Conservation (phyloP, 2,329 filamentous ascomycete genomes). For the Ceratocystis harringtonii region DNA sequence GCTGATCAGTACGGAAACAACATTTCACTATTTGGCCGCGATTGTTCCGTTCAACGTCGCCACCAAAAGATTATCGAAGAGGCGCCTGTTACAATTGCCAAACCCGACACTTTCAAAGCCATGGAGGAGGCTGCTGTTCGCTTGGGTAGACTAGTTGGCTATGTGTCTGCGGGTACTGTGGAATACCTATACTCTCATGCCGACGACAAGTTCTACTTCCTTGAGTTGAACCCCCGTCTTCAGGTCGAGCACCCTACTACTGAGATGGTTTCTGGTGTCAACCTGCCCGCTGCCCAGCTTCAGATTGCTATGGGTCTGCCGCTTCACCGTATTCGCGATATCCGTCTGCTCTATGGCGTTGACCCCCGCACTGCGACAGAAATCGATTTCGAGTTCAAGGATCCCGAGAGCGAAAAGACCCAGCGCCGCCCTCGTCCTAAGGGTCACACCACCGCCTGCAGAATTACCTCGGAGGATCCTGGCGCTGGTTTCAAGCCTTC, state of each 20-base stretch:
- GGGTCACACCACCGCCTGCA: constrained; percentile 93
- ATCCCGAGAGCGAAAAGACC: constrained; percentile 62
- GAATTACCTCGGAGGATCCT: constrained; percentile 97
- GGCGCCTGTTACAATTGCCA: constrained; percentile 92
- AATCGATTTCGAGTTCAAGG: constrained; percentile 95
- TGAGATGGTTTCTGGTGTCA: constrained; percentile 97
- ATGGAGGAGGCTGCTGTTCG: constrained; percentile 97
- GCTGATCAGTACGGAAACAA: constrained; percentile 99
- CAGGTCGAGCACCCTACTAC: constrained; percentile 99
- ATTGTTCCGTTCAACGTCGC: constrained; percentile 94
- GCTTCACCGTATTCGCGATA: constrained; percentile 87
- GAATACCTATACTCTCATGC: constrained; percentile 97
- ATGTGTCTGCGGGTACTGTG: constrained; percentile 96
- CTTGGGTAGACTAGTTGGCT: constrained; percentile 84
- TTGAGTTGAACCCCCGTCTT: constrained; percentile 95
- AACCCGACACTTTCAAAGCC: constrained; percentile 70
- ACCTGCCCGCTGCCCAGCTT: constrained; percentile 89
- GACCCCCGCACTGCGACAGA: constrained; percentile 74
- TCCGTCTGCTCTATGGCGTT: constrained; percentile 86
- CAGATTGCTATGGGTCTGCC: constrained; percentile 99
- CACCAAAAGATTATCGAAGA: constrained; percentile 99
- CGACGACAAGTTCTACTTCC: constrained; percentile 98
- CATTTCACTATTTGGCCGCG: constrained; percentile 94
- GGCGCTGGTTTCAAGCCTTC: constrained; percentile 99
- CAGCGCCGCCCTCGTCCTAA: constrained; percentile 87